Conservation (phyloP, 176 grass and related monocot genomes). For the Thalia dealbata region DNA sequence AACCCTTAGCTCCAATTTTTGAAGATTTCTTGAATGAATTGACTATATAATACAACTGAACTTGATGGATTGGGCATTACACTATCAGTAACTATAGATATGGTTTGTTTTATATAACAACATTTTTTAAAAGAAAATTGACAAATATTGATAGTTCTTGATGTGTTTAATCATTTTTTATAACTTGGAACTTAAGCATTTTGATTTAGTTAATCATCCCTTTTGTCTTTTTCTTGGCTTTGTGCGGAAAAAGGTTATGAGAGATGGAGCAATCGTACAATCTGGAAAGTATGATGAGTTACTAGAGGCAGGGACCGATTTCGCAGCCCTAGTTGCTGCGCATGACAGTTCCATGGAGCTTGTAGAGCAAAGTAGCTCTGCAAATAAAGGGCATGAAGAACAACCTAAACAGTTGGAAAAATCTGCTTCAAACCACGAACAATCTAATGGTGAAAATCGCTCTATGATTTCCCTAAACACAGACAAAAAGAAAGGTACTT, state of each 20-base stretch:
- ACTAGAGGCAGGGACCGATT: constrained; percentile 42
- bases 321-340: constrained; percentile 63
- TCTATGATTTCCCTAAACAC: constrained; percentile 30
- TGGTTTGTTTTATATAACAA: neutral
- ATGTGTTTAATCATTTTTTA: neutral
- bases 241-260: constrained; percentile 48
- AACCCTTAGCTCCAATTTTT: constrained; percentile 7
- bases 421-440: constrained; percentile 3
- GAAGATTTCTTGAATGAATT: neutral
- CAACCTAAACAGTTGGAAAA: neutral
- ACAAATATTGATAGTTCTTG: neutral
- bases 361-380: constrained; percentile 44
- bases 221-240: neutral
- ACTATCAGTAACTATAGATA: neutral
- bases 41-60: neutral
- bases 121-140: neutral
- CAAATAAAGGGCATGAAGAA: neutral
- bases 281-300: constrained; percentile 75
- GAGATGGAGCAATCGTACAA: constrained; percentile 63
- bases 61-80: too few species aligned
- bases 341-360: constrained; percentile 97
- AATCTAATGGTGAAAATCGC: constrained; percentile 18
- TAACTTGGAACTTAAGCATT: neutral
- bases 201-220: neutral
- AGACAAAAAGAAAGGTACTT: constrained; percentile 51